A percentile compares a stretch with the other conserved stretches of the same genome.
phyloP scores from a whole-genome alignment of 2,329 filamentous ascomycete species.

The Arthroderma sp. region DNA sequence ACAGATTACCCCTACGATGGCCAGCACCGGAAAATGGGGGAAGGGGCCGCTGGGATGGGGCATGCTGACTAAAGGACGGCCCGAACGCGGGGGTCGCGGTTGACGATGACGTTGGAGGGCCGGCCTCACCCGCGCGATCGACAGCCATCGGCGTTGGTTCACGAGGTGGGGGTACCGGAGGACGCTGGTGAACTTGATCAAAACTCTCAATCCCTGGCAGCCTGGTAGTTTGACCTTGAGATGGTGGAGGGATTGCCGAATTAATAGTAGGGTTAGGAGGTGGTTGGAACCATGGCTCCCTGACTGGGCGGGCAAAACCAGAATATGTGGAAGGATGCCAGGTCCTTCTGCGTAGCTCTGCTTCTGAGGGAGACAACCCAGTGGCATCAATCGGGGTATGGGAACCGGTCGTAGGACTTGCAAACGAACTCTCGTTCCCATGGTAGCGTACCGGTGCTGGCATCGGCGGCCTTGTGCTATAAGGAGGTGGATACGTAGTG shows the following conservation, averaged over 20 bases:
- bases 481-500: slow-evolving; percentile 41
- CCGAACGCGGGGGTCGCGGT: slow-evolving; percentile 17
- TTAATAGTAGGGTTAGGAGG: slow-evolving; percentile 48
- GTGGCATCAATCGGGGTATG: slow-evolving; percentile 35
- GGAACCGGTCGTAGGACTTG: slow-evolving; percentile 51
- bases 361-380: slow-evolving; percentile 41
- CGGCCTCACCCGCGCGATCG: slow-evolving; percentile 39
- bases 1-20: slow-evolving; percentile 34
- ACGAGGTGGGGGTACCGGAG: slow-evolving; percentile 43
- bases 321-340: slow-evolving; percentile 69
- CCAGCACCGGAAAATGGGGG: slow-evolving; percentile 32
- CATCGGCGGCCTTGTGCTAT: slow-evolving; percentile 39
- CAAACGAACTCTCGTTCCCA: slow-evolving; percentile 47
- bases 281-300: slow-evolving; percentile 61
- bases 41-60: slow-evolving; percentile 22
- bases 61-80: slow-evolving; percentile 22
- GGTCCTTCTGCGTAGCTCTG: slow-evolving; percentile 69
- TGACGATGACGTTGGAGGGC: slow-evolving; percentile 20
- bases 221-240: slow-evolving; percentile 48
- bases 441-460: slow-evolving; percentile 44
- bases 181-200: slow-evolving; percentile 56
- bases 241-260: slow-evolving; percentile 28
- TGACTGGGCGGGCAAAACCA: slow-evolving; percentile 50
- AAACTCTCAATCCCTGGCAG: slow-evolving; percentile 89
- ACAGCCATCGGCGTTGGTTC: slow-evolving; percentile 61